Evolutionary conservation across 257 asterid species (phyloP).

Genomic region (Dorcoceras hygrometricum): DNA sequence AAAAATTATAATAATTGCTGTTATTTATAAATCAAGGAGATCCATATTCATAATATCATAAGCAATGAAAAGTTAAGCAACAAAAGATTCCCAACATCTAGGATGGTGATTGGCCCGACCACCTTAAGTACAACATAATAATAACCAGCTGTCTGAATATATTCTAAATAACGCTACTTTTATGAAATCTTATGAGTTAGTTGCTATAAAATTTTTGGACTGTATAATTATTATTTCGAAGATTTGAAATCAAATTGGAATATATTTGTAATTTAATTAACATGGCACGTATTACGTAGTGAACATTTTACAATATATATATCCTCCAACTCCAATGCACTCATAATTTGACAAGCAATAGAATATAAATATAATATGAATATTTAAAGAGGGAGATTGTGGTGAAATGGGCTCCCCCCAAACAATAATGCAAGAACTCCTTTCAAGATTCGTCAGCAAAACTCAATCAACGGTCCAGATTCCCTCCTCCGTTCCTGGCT

Average conservation of each 20-base stretch:
- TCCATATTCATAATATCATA: neutral
- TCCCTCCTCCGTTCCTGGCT: slow-evolving; percentile 51
- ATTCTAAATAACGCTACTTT: neutral
- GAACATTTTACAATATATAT: too few species aligned
- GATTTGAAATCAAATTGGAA: too few species aligned
- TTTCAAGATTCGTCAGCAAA: slow-evolving; percentile 25
- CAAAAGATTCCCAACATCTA: neutral
- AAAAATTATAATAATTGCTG: neutral
- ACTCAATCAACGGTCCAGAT: slow-evolving; percentile 54
- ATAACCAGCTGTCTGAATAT: neutral
- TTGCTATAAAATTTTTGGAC: too few species aligned
- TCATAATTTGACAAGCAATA: too few species aligned
- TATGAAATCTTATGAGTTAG: too few species aligned
- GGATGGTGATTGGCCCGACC: neutral
- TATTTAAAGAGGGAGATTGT: slow-evolving; percentile 23
- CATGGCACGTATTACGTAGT: too few species aligned
- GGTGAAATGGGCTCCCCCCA: slow-evolving; percentile 38
- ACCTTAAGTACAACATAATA: neutral
- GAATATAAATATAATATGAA: neutral
- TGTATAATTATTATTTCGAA: too few species aligned
- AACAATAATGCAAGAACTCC: slow-evolving; percentile 36
- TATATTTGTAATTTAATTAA: too few species aligned
- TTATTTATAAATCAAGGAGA: neutral
- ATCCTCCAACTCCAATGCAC: too few species aligned
- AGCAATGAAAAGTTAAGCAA: neutral